Conservation (phyloP, 1,284 basidiomycete genomes). For the Boletus mariae region DNA sequence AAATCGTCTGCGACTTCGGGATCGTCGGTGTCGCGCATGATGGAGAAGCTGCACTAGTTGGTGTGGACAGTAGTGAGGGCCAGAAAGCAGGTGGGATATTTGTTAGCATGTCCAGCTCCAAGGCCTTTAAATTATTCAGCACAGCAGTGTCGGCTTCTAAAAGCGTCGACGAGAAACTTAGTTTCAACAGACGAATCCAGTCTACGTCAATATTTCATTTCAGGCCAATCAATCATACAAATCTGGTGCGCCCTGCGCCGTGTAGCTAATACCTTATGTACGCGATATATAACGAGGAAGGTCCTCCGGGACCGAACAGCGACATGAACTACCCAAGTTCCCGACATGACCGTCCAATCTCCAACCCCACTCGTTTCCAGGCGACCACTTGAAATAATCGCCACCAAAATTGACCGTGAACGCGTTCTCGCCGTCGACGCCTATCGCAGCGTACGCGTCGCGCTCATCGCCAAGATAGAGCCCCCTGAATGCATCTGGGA, state of each 20-base stretch:
- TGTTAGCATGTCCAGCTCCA: background rate
- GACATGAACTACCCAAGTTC: background rate
- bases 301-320: too few species aligned
- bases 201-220: background rate
- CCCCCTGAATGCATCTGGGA: slow-evolving; percentile 52
- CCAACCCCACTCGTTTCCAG: slow-evolving; percentile 49
- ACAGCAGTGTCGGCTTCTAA: background rate
- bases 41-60: slow-evolving; percentile 33
- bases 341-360: slow-evolving; percentile 14
- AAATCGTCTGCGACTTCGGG: slow-evolving; percentile 37
- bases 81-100: slow-evolving; percentile 40
- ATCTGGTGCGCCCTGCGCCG: too few species aligned
- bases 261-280: too few species aligned
- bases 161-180: background rate
- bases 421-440: slow-evolving; percentile 51
- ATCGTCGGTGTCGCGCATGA: slow-evolving; percentile 31
- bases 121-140: background rate
- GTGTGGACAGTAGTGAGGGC: slow-evolving; percentile 31
- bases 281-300: too few species aligned
- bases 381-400: slow-evolving; percentile 54
- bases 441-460: slow-evolving; percentile 55
- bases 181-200: background rate
- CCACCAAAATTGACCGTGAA: slow-evolving; percentile 66
- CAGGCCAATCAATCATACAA: background rate
- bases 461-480: slow-evolving; percentile 39